phyloP scores from a whole-genome alignment of 1,284 basidiomycete species.

The Lignosus rhinocerotis region DNA sequence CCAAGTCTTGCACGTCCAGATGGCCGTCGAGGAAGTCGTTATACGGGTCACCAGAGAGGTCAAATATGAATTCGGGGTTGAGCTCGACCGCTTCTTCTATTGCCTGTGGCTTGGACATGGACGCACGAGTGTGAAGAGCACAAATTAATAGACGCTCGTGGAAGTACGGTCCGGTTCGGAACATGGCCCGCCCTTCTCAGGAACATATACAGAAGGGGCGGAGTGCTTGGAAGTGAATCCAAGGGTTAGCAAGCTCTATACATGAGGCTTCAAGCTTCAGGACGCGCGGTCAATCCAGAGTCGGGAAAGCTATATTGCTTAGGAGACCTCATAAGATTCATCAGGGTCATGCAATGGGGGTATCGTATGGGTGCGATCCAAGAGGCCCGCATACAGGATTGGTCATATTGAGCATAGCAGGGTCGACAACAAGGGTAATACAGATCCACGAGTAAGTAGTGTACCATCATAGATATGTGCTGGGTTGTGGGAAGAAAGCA shows the following conservation, averaged over 20 bases:
- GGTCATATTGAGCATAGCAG: conserved; percentile 29
- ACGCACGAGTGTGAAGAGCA: conserved; percentile 12
- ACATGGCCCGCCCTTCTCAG: neutral
- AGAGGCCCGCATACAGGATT: conserved; percentile 21
- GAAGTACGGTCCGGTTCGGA: neutral
- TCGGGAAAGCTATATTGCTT: neutral
- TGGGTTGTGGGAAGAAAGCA: conserved; percentile 22
- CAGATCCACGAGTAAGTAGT: conserved; percentile 29
- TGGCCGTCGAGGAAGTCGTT: conserved; percentile 47
- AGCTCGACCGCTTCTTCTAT: conserved; percentile 60
- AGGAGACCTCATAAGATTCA: neutral
- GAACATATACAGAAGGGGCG: no score
- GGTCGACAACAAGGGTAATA: conserved; percentile 28
- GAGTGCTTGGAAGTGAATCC: no score
- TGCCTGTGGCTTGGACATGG: conserved; percentile 19
- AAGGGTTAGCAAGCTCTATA: neutral
- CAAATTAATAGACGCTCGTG: conserved; percentile 18
- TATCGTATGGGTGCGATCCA: conserved; percentile 16
- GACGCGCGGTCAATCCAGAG: neutral
- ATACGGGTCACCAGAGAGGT: conserved; percentile 73
- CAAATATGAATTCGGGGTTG: conserved; percentile 83
- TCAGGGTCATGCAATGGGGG: conserved; percentile 5
- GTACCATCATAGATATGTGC: conserved; percentile 29
- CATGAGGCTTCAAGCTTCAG: neutral
- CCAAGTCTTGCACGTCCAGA: conserved; percentile 48